phyloP scores from a whole-genome alignment of 2,329 filamentous ascomycete genomes.

The Exophiala lecanii-corni region DNA sequence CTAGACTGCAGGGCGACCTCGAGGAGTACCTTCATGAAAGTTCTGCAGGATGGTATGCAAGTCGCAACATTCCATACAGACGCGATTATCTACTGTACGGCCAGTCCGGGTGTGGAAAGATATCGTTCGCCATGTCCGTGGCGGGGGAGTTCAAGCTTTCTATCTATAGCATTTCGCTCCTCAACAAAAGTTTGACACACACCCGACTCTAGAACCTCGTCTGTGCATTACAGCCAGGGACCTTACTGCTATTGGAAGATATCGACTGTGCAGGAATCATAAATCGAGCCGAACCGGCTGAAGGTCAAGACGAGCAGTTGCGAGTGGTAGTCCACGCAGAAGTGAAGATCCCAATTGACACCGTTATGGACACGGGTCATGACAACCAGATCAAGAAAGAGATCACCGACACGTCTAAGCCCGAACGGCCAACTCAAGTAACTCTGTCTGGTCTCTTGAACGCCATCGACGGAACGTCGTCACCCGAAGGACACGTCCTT shows the following conservation, averaged over 20 bases:
- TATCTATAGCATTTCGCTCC: constrained; percentile 59
- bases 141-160: constrained; percentile 61
- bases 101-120: constrained; percentile 80
- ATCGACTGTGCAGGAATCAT: constrained; percentile 63
- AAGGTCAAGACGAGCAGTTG: no score
- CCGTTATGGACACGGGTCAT: no score
- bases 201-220: constrained; percentile 58
- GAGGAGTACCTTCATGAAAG: neutral
- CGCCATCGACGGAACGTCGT: constrained; percentile 74
- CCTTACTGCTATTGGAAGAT: constrained; percentile 63
- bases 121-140: constrained; percentile 68
- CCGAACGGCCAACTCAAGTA: constrained; percentile 32
- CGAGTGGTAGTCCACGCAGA: no score
- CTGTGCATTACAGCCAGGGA: constrained; percentile 55
- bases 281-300: no score
- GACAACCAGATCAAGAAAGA: no score
- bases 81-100: constrained; percentile 80
- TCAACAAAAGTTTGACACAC: constrained; percentile 58
- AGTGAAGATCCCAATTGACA: no score
- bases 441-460: constrained; percentile 76
- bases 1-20: neutral
- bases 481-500: constrained; percentile 70
- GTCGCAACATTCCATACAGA: constrained; percentile 60
- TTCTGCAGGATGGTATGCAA: neutral
- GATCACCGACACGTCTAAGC: no score